Evolutionary conservation across 768 basidiomycete genomes (phyloP), one percentile per base, ranked within the genome.

Genomic region (Mrakia hoshinonis): DNA sequence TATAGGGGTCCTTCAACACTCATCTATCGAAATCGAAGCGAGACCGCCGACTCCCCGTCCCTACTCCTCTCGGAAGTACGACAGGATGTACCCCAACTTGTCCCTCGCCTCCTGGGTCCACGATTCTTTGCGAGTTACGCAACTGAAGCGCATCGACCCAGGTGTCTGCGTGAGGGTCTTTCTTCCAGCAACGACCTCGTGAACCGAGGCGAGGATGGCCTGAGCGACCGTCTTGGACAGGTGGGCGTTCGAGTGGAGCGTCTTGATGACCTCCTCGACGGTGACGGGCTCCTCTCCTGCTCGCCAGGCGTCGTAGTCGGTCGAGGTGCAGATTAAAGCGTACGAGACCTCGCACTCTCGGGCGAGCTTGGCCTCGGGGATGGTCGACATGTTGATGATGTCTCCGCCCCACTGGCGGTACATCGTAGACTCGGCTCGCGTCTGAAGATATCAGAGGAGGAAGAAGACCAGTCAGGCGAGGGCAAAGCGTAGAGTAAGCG

Each of bases 271-370:
- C 68, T 68, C 74, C 72, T 89, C 87, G 3, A 91, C 87, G 0
- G 95, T 97, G 68, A 98, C 95, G 5, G 88, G 84, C 13, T 85
- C 89, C 34, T 87, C 85, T 43, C 88, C 84, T 4, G 86, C 86
- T 38, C 94, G 82, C 94, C 94, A 99, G 1, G 92, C 88, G 80
- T 98, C 95, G 79, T 95, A 97, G 81, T 98, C 94, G 3, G 95
- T 98, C 38, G 80, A 79, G 4, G 82, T 82, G 75, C 81, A 92
- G 73, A 98, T 87, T 68, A 97, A 85, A 0, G 90, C 92, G 78
- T 97, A 97, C 92, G 88, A 88, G 15, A 99, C 80, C 81, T 99
- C 95, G 1, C 92, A 93, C 82, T 99, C 94, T 18, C 94, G 82
- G 3, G 95, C 95, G 51, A 97, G 83, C 82, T 98, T 98, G n/a